Percentiles rank a stretch among this genome's conserved stretches.
phyloP scores from a whole-genome alignment of 345 rosid species.

The Acer yangbiense region DNA sequence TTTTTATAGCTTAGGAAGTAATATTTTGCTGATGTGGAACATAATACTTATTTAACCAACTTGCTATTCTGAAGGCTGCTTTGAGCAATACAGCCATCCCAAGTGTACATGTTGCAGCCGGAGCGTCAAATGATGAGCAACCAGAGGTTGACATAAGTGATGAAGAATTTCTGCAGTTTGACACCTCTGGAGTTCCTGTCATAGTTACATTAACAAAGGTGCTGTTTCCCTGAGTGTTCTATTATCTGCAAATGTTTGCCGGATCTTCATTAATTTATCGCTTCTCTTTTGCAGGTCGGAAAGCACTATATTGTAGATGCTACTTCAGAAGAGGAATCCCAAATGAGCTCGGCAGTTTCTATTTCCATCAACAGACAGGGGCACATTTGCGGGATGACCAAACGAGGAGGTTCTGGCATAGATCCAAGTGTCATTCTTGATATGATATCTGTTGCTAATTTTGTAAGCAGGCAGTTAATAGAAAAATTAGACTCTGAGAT shows the following conservation, averaged over 20 bases:
- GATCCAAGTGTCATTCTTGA: constrained; percentile 83
- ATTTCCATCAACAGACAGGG: constrained; percentile 71
- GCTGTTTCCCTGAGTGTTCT: background rate
- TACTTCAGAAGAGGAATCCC: constrained; percentile 91
- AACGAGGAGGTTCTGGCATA: constrained; percentile 81
- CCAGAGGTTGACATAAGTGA: constrained; percentile 94
- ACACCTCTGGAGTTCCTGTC: constrained; percentile 73
- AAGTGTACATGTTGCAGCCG: constrained; percentile 62
- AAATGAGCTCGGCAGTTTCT: constrained; percentile 90
- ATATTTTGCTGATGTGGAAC: background rate
- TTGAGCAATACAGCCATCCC: constrained; percentile 91
- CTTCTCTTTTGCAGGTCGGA: constrained; percentile 54
- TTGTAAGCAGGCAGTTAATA: constrained; percentile 60
- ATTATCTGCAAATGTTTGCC: background rate
- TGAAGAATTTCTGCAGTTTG: constrained; percentile 87
- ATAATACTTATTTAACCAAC: background rate
- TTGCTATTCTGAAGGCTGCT: constrained; percentile 66
- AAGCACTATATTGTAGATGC: constrained; percentile 81
- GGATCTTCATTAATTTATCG: background rate
- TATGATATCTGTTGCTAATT: constrained; percentile 83
- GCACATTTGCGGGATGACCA: constrained; percentile 73
- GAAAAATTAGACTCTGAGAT: constrained; percentile 73
- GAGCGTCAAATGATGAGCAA: constrained; percentile 62
- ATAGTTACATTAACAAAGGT: constrained; percentile 86
- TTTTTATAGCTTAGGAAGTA: background rate